phyloP scores from a whole-genome alignment of 768 basidiomycete species.

The Lactarius tabidus region DNA sequence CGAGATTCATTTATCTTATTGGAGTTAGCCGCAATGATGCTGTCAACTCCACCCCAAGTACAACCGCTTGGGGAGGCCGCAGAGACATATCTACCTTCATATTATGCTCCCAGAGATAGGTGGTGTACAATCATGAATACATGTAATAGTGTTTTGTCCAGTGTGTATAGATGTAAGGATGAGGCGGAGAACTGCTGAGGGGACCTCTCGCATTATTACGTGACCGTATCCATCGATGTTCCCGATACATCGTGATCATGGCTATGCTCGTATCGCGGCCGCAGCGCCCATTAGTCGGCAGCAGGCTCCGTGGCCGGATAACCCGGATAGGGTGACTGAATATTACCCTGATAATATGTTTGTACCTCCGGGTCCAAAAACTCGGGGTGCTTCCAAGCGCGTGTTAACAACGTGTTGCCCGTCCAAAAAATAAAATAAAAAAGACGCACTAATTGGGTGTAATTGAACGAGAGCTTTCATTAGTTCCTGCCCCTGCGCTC shows the following conservation, averaged over 20 bases:
- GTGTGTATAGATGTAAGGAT: conserved; percentile 8
- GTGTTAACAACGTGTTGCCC: conserved; percentile 22
- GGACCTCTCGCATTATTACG: conserved; percentile 19
- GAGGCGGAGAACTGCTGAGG: conserved; percentile 12
- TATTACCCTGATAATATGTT: conserved; percentile 25
- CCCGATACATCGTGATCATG: conserved; percentile 23
- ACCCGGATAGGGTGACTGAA: conserved; percentile 16
- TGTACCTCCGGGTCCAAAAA: conserved; percentile 23
- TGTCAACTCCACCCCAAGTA: conserved; percentile 21
- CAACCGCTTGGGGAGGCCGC: conserved; percentile 8
- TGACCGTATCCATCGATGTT: conserved; percentile 22
- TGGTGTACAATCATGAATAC: conserved; percentile 20
- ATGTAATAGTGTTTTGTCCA: conserved; percentile 11
- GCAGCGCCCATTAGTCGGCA: conserved; percentile 25
- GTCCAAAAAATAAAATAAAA: conserved; percentile 6
- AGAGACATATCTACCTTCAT: conserved; percentile 16
- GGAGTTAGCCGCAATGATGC: conserved; percentile 24
- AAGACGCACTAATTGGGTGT: conserved; percentile 23
- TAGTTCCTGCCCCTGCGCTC: conserved; percentile 23
- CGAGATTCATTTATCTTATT: conserved; percentile 24
- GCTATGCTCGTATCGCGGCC: conserved; percentile 20
- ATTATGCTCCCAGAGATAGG: conserved; percentile 18
- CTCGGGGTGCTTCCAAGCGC: conserved; percentile 20
- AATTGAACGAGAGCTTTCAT: conserved; percentile 24
- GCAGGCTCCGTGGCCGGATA: conserved; percentile 20